Percentiles rank a stretch among this genome's conserved stretches.
Evolutionary conservation across 352 stramenopile genomes (phyloP).

Genomic region (Phytophthora vignae): DNA sequence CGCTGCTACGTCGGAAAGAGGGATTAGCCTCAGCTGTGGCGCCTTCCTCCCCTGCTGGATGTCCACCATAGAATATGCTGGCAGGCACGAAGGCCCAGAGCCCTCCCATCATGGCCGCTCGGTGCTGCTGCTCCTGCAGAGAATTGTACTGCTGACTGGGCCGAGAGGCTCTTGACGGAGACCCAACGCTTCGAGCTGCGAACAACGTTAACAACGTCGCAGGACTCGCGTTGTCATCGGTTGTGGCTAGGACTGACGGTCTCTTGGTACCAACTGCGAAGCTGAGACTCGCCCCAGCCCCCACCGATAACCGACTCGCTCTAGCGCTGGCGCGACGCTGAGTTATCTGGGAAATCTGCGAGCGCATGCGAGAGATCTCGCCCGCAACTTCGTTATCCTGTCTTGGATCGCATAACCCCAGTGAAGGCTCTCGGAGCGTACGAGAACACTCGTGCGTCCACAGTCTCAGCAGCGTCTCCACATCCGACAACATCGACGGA

Average conservation of each 20-base stretch:
- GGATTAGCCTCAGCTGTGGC: not conserved
- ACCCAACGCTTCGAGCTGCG: constrained; percentile 20
- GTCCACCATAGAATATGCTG: constrained; percentile 27
- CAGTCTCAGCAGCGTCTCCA: constrained; percentile 52
- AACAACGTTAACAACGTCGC: constrained; percentile 26
- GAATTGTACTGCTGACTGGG: constrained; percentile 18
- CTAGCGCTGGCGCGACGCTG: constrained; percentile 38
- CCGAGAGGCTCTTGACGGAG: not conserved
- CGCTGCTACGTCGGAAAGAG: constrained; percentile 12
- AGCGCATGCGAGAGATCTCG: constrained; percentile 32
- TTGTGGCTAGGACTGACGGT: constrained; percentile 9
- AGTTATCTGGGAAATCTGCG: constrained; percentile 18
- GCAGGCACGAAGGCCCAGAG: constrained; percentile 33
- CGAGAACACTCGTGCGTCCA: constrained; percentile 61
- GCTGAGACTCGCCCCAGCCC: constrained; percentile 6
- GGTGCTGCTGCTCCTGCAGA: constrained; percentile 23
- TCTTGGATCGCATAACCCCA: constrained; percentile 9
- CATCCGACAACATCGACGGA: constrained; percentile 44
- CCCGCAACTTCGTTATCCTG: constrained; percentile 18
- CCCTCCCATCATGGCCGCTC: constrained; percentile 17
- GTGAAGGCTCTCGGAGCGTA: constrained; percentile 41
- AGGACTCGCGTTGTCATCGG: constrained; percentile 14
- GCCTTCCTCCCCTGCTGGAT: not conserved
- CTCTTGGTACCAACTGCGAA: constrained; percentile 13
- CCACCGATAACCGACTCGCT: constrained; percentile 31